phyloP scores from a whole-genome alignment of 495 filamentous ascomycete genomes.

The Xylaria palmicola region DNA sequence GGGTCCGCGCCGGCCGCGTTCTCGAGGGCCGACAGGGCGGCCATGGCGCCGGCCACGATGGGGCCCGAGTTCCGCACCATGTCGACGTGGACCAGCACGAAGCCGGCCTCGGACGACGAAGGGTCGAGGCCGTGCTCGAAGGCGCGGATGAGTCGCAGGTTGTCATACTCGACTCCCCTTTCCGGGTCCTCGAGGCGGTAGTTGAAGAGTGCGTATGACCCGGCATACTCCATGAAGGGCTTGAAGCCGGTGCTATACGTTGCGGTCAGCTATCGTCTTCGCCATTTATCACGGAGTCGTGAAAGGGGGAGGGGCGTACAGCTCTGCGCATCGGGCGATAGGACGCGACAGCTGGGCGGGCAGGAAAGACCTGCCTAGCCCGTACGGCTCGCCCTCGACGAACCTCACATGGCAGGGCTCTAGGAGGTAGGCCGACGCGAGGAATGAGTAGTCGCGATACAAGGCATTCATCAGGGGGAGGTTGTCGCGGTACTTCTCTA shows the following conservation, averaged over 20 bases:
- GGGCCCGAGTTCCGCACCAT: constrained; percentile 75
- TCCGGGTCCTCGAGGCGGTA: constrained; percentile 68
- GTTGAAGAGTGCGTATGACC: constrained; percentile 88
- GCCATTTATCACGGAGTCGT: not conserved
- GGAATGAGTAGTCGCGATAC: constrained; percentile 87
- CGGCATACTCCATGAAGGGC: constrained; percentile 95
- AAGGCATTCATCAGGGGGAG: constrained; percentile 75
- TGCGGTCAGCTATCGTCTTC: not conserved
- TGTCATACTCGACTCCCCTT: constrained; percentile 67
- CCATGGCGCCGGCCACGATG: constrained; percentile 66
- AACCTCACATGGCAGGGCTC: constrained; percentile 87
- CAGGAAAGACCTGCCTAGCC: constrained; percentile 67
- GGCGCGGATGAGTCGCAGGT: constrained; percentile 80
- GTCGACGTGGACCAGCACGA: constrained; percentile 78
- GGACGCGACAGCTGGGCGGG: constrained; percentile 70
- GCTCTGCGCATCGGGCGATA: constrained; percentile 71
- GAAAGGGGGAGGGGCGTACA: constrained; percentile 56
- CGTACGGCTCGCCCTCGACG: constrained; percentile 66
- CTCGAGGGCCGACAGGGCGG: constrained; percentile 60
- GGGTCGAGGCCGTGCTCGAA: constrained; percentile 87
- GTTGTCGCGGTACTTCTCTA: constrained; percentile 69
- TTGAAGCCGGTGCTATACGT: constrained; percentile 60
- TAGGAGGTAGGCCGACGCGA: constrained; percentile 84
- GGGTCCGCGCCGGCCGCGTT: constrained; percentile 20
- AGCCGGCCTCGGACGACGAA: constrained; percentile 85